Evolutionary conservation across 139 green algal species (phyloP).

Genomic region (Closterium sp.): DNA sequence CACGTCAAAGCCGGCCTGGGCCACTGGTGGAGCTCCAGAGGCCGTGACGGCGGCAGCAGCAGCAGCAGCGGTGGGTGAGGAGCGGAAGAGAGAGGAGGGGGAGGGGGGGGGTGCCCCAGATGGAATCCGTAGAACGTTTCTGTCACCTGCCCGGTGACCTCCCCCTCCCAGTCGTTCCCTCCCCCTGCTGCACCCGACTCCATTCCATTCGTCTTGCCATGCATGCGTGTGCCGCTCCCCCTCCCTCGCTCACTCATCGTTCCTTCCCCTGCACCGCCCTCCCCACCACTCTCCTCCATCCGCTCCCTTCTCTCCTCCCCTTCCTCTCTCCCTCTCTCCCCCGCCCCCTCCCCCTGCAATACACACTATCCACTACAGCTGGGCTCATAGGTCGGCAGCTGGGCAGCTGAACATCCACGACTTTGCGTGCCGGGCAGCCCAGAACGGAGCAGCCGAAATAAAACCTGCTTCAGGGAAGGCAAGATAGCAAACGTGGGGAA

Average conservation of each 20-base stretch:
- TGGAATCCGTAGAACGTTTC: background rate
- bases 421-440: background rate
- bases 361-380: background rate
- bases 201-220: background rate
- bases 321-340: background rate
- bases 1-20: too few relatives aligned
- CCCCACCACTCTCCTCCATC: background rate
- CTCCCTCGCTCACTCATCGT: background rate
- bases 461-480: background rate
- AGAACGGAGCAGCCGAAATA: background rate
- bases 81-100: background rate
- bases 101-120: background rate
- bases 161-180: background rate
- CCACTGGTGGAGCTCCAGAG: background rate
- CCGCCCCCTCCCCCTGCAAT: background rate
- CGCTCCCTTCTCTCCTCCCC: background rate
- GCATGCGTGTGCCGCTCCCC: too few relatives aligned
- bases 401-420: background rate
- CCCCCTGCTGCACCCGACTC: background rate
- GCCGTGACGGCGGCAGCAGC: background rate
- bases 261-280: background rate
- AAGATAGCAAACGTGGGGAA: background rate
- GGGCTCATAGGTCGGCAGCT: background rate
- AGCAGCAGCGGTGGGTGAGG: too few relatives aligned
- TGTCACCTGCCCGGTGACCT: background rate